These are phyloP conservation scores for Nidula microcarpa DNA, from an alignment of 768 basidiomycete species.

Conservation along the genomic window DNA sequence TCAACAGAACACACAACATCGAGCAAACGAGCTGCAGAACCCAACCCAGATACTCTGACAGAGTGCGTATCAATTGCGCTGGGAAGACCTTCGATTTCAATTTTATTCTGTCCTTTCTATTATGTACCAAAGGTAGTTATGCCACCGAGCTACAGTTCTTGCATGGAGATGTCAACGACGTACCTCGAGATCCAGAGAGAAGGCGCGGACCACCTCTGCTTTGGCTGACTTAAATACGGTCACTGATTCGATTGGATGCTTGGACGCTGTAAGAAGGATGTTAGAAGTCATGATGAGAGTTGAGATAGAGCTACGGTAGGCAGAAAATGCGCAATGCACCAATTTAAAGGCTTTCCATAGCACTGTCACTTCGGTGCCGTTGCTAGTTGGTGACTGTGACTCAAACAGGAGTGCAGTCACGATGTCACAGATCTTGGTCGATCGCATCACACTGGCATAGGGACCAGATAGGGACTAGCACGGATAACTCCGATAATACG, in stretches of 20 bases:
- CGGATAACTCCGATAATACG: too few species aligned
- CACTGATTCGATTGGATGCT: slow-evolving; percentile 47
- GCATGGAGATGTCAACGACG: slow-evolving; percentile 3
- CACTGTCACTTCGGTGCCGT: too few species aligned
- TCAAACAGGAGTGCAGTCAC: too few species aligned
- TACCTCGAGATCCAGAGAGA: slow-evolving; percentile 47
- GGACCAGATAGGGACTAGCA: too few species aligned
- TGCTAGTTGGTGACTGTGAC: too few species aligned
- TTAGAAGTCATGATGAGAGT: slow-evolving; percentile 1
- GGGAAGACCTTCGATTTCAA: too few species aligned
- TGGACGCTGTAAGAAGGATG: slow-evolving; percentile 25
- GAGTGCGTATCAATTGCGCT: slow-evolving; percentile 14
- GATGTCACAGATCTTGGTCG: too few species aligned
- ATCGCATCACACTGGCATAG: too few species aligned
- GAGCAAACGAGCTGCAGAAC: slow-evolving; percentile 42
- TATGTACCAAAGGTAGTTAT: background rate
- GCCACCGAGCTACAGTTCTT: background rate
- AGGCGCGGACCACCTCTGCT: slow-evolving; percentile 54
- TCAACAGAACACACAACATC: slow-evolving; percentile 29
- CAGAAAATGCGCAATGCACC: too few species aligned
- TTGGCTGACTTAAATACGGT: slow-evolving; percentile 54
- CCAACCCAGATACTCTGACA: slow-evolving; percentile 49
- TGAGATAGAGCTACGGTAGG: background rate
- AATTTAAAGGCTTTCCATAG: too few species aligned
- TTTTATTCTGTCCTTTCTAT: slow-evolving; percentile 37